Conservation (phyloP, 2,329 filamentous ascomycete genomes). For the Elsinoe australis region DNA sequence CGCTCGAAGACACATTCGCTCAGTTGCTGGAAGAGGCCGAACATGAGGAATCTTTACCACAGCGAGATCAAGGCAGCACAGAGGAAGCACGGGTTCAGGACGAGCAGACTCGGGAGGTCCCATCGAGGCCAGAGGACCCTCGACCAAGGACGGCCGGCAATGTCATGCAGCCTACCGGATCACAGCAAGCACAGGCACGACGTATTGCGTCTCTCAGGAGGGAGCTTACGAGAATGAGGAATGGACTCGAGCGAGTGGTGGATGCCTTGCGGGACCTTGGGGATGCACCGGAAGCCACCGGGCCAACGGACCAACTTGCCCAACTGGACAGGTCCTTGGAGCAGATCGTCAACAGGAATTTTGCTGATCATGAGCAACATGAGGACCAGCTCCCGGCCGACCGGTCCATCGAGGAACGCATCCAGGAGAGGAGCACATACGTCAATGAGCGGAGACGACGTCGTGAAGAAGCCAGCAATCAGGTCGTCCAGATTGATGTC, state of each 20-base stretch:
- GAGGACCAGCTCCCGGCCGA: neutral
- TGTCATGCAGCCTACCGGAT: constrained; percentile 20
- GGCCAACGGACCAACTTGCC: constrained; percentile 26
- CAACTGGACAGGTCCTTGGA: constrained; percentile 28
- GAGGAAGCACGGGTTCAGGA: too few species aligned
- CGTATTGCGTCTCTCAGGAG: constrained; percentile 32
- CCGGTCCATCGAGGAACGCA: neutral
- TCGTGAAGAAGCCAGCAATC: neutral
- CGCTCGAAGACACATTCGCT: constrained; percentile 31
- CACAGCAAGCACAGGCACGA: constrained; percentile 31
- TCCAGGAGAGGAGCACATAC: neutral
- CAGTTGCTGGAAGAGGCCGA: constrained; percentile 29
- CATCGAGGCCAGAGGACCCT: too few species aligned
- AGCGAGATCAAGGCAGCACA: neutral
- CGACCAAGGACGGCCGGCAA: constrained; percentile 16
- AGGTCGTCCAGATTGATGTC: neutral
- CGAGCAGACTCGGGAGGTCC: too few species aligned
- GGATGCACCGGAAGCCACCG: constrained; percentile 28
- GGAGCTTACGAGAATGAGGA: constrained; percentile 33
- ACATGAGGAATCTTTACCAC: constrained; percentile 23
- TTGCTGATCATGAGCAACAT: neutral
- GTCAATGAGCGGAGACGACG: neutral
- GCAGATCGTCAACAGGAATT: constrained; percentile 19
- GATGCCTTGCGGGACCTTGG: constrained; percentile 32
- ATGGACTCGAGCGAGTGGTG: constrained; percentile 33